Evolutionary conservation across 345 rosid genomes (phyloP).

Genomic region (Citrus sinensis): DNA sequence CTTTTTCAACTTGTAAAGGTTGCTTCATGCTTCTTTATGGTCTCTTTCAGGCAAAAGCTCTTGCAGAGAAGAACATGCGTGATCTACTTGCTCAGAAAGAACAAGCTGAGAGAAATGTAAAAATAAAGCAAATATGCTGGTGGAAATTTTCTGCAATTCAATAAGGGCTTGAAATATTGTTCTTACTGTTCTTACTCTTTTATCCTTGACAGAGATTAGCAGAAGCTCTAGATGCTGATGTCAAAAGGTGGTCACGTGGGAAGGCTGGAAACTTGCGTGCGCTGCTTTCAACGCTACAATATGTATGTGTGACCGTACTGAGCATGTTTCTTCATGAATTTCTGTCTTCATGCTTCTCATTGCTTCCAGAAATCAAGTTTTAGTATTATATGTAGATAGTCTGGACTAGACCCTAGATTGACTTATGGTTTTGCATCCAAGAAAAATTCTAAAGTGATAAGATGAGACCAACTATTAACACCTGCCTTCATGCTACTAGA

Average conservation of each 20-base stretch:
- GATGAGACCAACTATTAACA: neutral
- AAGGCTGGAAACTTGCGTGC: conserved; percentile 90
- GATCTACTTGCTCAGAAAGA: conserved; percentile 84
- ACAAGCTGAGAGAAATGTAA: conserved; percentile 92
- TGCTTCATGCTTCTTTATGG: conserved; percentile 14
- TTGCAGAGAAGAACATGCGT: conserved; percentile 87
- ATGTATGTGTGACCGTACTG: conserved; percentile 38
- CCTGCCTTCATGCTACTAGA: neutral
- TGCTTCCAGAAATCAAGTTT: neutral
- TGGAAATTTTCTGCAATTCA: conserved; percentile 1
- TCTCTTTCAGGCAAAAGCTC: conserved; percentile 79
- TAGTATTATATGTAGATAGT: neutral
- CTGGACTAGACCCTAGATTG: neutral
- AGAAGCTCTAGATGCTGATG: conserved; percentile 74
- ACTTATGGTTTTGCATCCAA: neutral
- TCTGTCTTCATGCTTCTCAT: neutral
- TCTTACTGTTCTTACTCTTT: conserved; percentile 18
- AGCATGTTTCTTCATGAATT: neutral
- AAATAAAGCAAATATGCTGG: neutral
- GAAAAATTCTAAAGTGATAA: neutral
- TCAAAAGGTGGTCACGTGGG: conserved; percentile 92
- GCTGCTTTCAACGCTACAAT: conserved; percentile 88
- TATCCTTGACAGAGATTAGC: conserved; percentile 66
- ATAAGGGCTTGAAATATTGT: neutral
- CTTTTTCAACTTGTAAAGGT: conserved; percentile 11